Conservation (phyloP, 2,329 filamentous ascomycete genomes). For the Colletotrichum orchidophilum region DNA sequence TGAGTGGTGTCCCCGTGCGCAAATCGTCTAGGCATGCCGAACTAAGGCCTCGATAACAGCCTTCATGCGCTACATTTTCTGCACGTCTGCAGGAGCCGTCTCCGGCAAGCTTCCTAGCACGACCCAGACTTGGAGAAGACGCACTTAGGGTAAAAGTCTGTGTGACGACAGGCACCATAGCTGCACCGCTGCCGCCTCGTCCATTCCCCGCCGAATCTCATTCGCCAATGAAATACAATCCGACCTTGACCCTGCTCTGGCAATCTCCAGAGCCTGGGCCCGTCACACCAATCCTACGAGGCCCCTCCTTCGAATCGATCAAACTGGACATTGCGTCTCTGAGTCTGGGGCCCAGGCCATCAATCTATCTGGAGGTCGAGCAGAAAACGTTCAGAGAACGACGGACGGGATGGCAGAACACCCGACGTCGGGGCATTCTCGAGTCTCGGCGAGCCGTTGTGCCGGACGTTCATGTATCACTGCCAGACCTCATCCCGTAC, state of each 20-base stretch:
- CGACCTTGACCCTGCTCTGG: conserved; percentile 13
- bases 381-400: background rate
- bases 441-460: conserved; percentile 4
- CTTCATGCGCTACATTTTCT: background rate
- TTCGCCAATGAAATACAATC: conserved; percentile 1
- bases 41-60: background rate
- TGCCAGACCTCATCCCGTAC: background rate
- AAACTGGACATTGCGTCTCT: background rate
- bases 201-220: conserved; percentile 16
- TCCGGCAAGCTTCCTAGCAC: conserved; percentile 20
- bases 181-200: conserved; percentile 20
- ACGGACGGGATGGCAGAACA: background rate
- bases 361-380: background rate
- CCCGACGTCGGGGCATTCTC: conserved; percentile 4
- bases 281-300: conserved; percentile 13
- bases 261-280: conserved; percentile 9
- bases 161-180: conserved; percentile 24
- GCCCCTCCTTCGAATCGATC: background rate
- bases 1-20: conserved; percentile 36
- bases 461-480: conserved; percentile 5
- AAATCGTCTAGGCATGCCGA: conserved; percentile 35
- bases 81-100: conserved; percentile 11
- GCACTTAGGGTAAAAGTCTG: conserved; percentile 17
- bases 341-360: background rate
- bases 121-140: conserved; percentile 8